A percentile compares a stretch with the other conserved stretches of the same genome.
Evolutionary conservation across 108 stramenopile genomes (phyloP).

Genomic region (Pseudonitzschia multiseries): DNA sequence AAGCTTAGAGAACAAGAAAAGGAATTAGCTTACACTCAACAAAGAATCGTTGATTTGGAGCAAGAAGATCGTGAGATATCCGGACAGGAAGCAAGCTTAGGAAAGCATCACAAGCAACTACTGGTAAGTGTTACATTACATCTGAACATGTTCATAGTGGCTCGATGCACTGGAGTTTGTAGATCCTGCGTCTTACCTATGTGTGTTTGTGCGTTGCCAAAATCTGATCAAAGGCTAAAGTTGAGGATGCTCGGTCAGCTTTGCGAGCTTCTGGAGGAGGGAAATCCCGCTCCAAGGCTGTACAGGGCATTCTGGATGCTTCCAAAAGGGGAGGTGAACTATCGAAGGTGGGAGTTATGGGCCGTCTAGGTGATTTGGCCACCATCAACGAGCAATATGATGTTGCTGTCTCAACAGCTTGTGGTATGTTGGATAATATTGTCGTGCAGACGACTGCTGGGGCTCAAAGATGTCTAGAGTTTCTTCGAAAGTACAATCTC

Average conservation of each 20-base stretch:
- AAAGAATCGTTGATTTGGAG: slow-evolving; percentile 49
- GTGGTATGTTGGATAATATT: slow-evolving; percentile 91
- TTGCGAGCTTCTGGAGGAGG: slow-evolving; percentile 51
- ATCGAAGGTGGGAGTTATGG: slow-evolving; percentile 80
- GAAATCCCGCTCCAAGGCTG: slow-evolving; percentile 56
- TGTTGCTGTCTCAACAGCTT: slow-evolving; percentile 96
- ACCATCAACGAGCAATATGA: slow-evolving; percentile 90
- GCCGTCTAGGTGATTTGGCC: slow-evolving; percentile 96
- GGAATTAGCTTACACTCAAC: slow-evolving; percentile 48
- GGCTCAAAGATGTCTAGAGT: slow-evolving; percentile 89
- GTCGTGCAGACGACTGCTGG: slow-evolving; percentile 97
- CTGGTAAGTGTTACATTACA: slow-evolving; percentile 51
- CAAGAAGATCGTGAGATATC: slow-evolving; percentile 55
- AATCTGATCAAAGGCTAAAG: slow-evolving; percentile 46
- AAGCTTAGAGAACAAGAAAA: slow-evolving; percentile 48
- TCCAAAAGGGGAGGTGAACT: slow-evolving; percentile 82
- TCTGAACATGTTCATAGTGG: not conserved
- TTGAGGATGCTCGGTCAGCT: slow-evolving; percentile 78
- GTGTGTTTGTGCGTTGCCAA: not conserved
- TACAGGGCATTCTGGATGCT: slow-evolving; percentile 83
- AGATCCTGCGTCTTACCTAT: not conserved
- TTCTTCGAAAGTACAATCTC: slow-evolving; percentile 84
- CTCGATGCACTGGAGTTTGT: not conserved
- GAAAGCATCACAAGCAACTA: slow-evolving; percentile 50
- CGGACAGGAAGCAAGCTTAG: slow-evolving; percentile 47